phyloP scores from a whole-genome alignment of 495 filamentous ascomycete genomes.

The Podospora conica region DNA sequence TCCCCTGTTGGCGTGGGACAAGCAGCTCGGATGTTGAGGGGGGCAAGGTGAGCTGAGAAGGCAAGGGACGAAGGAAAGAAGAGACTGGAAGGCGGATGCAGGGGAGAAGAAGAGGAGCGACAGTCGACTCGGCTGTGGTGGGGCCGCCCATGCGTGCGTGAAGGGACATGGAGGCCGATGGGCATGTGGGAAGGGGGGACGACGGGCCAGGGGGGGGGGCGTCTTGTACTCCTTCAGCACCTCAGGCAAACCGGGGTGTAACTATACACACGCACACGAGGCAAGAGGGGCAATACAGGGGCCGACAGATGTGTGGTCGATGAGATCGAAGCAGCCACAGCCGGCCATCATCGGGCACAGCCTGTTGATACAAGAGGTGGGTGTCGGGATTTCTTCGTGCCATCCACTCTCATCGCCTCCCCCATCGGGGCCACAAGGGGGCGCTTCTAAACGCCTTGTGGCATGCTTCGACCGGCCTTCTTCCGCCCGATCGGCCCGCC shows the following conservation, averaged over 20 bases:
- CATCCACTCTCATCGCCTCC: neutral
- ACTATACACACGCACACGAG: slow-evolving; percentile 5
- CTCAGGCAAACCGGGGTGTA: slow-evolving; percentile 1
- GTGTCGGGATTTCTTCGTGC: neutral
- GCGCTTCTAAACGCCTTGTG: neutral
- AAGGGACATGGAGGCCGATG: too few species aligned
- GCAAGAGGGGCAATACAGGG: neutral
- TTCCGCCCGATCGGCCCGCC: neutral
- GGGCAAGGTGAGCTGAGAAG: neutral
- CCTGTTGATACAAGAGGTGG: neutral
- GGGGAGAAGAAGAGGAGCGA: neutral
- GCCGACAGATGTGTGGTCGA: neutral
- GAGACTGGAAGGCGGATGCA: neutral
- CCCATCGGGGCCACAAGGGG: neutral
- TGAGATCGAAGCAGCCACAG: neutral
- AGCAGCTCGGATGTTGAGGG: neutral
- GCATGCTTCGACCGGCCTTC: neutral
- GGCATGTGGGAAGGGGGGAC: neutral
- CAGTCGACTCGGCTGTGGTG: neutral
- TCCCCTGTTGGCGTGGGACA: neutral
- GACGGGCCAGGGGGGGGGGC: neutral
- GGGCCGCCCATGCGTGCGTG: neutral
- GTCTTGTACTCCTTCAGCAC: neutral
- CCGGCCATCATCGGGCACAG: neutral
- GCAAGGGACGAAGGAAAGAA: neutral